Conservation (phyloP, 495 filamentous ascomycete genomes). For the Bryoglossum gracile region DNA sequence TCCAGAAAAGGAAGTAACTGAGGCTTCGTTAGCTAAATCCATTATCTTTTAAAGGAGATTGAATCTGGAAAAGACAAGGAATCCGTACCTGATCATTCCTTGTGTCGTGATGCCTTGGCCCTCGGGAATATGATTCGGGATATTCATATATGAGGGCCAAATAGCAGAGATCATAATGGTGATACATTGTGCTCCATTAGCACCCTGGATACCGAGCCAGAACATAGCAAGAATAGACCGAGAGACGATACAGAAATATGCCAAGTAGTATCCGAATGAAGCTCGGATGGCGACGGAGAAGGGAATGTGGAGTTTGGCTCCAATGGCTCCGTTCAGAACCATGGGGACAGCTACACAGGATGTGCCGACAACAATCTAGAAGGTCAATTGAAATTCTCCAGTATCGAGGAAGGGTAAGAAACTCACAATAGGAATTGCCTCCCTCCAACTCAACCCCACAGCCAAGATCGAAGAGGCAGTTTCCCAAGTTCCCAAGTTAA, state of each 20-base stretch:
- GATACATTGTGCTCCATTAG: conserved; percentile 58
- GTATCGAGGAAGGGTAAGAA: too few species aligned
- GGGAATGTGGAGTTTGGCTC: conserved; percentile 54
- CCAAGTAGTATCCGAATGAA: conserved; percentile 62
- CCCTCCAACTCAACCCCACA: conserved; percentile 56
- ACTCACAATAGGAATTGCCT: conserved; percentile 46
- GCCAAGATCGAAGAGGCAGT: conserved; percentile 53
- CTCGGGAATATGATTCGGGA: conserved; percentile 48
- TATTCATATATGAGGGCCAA: conserved; percentile 52
- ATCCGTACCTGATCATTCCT: conserved; percentile 48
- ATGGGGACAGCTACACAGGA: conserved; percentile 57
- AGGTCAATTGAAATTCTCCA: background rate
- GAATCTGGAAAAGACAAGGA: too few species aligned
- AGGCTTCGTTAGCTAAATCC: too few species aligned
- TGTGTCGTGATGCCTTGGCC: conserved; percentile 56
- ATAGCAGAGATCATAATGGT: conserved; percentile 62
- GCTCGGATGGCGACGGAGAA: conserved; percentile 63
- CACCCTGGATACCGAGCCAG: conserved; percentile 65
- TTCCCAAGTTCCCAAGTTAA: conserved; percentile 56
- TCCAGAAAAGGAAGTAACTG: conserved; percentile 54
- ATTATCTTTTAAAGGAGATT: too few species aligned
- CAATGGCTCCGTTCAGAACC: conserved; percentile 53
- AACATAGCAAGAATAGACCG: conserved; percentile 62
- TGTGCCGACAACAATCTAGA: conserved; percentile 46
- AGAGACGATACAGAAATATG: conserved; percentile 59